Conservation (phyloP, 2,329 filamentous ascomycete species). For the Cercospora sojina region DNA sequence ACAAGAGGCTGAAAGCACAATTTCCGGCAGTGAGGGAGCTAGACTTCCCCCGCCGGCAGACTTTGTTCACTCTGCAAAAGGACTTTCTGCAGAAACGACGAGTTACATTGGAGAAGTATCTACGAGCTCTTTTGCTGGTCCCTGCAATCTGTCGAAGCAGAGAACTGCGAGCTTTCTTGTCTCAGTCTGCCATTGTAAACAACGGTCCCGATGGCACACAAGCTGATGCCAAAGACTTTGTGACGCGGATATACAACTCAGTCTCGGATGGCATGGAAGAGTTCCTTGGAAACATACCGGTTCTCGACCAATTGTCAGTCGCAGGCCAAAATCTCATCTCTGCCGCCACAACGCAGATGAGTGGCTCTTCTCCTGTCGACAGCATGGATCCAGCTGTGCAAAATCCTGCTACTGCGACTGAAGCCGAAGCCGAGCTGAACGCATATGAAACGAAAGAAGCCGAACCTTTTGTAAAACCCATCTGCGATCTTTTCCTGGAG, state of each 20-base stretch:
- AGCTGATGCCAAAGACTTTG: slow-evolving; percentile 72
- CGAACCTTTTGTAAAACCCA: slow-evolving; percentile 96
- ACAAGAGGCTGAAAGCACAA: slow-evolving; percentile 79
- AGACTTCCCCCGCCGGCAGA: slow-evolving; percentile 85
- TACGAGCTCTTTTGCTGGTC: slow-evolving; percentile 69
- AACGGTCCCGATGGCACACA: slow-evolving; percentile 61
- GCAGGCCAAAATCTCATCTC: slow-evolving; percentile 89
- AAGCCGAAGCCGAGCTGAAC: slow-evolving; percentile 90
- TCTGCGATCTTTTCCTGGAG: slow-evolving; percentile 96
- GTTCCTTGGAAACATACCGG: slow-evolving; percentile 91
- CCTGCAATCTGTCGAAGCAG: slow-evolving; percentile 93
- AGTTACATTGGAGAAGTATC: slow-evolving; percentile 77
- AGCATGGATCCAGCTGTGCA: slow-evolving; percentile 42
- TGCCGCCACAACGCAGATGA: slow-evolving; percentile 60
- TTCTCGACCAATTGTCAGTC: slow-evolving; percentile 88
- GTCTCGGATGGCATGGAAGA: slow-evolving; percentile 98
- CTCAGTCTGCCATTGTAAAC: slow-evolving; percentile 70
- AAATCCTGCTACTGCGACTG: slow-evolving; percentile 57
- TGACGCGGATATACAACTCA: slow-evolving; percentile 91
- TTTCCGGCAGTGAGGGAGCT: slow-evolving; percentile 86
- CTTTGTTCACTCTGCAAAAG: slow-evolving; percentile 94
- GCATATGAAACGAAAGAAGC: slow-evolving; percentile 88
- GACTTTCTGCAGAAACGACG: slow-evolving; percentile 92
- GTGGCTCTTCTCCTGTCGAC: slow-evolving; percentile 43
- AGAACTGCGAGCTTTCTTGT: slow-evolving; percentile 88